Percentiles rank a stretch among this genome's conserved stretches.
phyloP scores from a whole-genome alignment of 169 alveolate species.

The Nephromyces sp. region DNA sequence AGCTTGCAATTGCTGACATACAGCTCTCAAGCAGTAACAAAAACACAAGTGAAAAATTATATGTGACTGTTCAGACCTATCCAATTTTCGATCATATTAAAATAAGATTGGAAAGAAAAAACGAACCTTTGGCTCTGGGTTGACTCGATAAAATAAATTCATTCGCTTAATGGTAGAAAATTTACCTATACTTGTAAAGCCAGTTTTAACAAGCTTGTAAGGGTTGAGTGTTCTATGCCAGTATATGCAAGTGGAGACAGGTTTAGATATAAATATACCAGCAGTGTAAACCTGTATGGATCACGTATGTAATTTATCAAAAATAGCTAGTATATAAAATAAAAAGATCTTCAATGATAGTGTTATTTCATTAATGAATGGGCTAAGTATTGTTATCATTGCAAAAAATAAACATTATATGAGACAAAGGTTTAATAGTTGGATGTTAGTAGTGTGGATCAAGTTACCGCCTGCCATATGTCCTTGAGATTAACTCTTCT shows the following conservation, averaged over 20 bases:
- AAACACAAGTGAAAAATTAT: background rate
- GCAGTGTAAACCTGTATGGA: conserved; percentile 79
- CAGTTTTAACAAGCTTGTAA: conserved; percentile 54
- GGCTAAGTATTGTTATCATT: background rate
- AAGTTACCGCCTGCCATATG: conserved; percentile 88
- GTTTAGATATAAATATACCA: conserved; percentile 88
- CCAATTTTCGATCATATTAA: background rate
- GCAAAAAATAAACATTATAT: background rate
- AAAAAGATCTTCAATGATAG: background rate
- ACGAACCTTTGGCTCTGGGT: conserved; percentile 10
- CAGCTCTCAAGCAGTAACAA: background rate
- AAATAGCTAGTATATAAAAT: background rate
- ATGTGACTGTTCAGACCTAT: background rate
- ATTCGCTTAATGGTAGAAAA: conserved; percentile 80
- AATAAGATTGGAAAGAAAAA: too few relatives aligned
- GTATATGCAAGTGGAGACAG: conserved; percentile 80
- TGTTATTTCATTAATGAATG: background rate
- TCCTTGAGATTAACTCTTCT: conserved; percentile 86
- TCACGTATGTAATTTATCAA: too few relatives aligned
- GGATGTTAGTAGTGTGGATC: conserved; percentile 9
- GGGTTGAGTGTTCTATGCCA: conserved; percentile 65
- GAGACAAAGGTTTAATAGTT: background rate
- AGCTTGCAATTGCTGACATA: too few relatives aligned
- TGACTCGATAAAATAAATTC: conserved; percentile 66
- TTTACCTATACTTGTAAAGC: conserved; percentile 62